Percentiles rank a stretch among this genome's conserved stretches.
phyloP scores from a whole-genome alignment of 2,329 filamentous ascomycete genomes.

The Monilinia laxa region DNA sequence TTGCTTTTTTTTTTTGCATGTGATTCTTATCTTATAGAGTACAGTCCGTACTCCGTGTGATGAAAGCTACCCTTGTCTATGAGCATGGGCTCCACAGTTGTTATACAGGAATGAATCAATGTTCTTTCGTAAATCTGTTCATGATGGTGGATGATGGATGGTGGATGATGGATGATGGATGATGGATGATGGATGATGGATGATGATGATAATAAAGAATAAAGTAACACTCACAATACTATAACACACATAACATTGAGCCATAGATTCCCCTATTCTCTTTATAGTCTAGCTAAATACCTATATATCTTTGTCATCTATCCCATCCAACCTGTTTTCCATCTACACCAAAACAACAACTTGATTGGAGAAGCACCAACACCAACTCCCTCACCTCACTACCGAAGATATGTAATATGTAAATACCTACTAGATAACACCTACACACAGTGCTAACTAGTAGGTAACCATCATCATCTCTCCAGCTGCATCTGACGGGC shows the following conservation, averaged over 20 bases:
- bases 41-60: too few relatives aligned
- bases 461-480: too few relatives aligned
- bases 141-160: neutral
- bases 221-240: too few relatives aligned
- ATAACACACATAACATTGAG: neutral
- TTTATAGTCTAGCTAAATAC: too few relatives aligned
- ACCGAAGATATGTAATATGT: too few relatives aligned
- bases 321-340: neutral
- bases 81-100: too few relatives aligned
- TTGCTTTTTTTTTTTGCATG: slow-evolving; percentile 8
- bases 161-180: too few relatives aligned
- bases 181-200: too few relatives aligned
- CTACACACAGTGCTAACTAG: too few relatives aligned
- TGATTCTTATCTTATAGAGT: neutral
- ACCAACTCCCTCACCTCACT: too few relatives aligned
- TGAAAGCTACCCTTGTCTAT: neutral
- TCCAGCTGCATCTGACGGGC: neutral
- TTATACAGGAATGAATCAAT: too few relatives aligned
- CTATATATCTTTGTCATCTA: neutral
- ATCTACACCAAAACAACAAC: neutral
- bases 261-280: neutral
- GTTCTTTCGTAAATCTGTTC: neutral
- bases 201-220: too few relatives aligned
- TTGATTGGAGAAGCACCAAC: neutral
- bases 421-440: neutral